Base-by-base conservation (phyloP, 2,329 filamentous ascomycete genomes). In the Furcasterigmium sp. region DNA sequence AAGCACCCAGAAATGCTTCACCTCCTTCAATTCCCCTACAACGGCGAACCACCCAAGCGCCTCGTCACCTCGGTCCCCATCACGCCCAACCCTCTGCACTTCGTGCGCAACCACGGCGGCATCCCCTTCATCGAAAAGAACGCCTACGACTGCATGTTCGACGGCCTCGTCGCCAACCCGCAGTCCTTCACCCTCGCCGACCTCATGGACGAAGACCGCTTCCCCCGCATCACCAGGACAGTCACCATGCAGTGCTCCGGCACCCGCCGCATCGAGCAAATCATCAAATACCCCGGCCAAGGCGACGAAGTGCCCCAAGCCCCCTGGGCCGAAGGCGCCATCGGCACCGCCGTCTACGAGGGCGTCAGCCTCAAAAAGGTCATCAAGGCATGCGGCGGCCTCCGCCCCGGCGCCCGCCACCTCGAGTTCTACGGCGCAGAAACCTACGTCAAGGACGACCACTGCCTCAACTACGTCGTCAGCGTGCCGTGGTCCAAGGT, bases 41-140 rank as follows among this genome's bases (percentile, higher is more conserved):
- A 83, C 30, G 79, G 78, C 1, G 80, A 84, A 47, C 73, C 79
- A 0, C 78, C 78, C 0, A 75, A 82, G 48, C 68, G 75, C 2
- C 65, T 85, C 0, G 71, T 81, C 4, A 62, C 60, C 1, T 71
- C 73, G 1, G 70, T 70, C 14, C 69, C 74, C 0, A 71, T 87
- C 30, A 88, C 84, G 0, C 65, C 72, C 0, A 88, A 85, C 47
- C 38, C 51, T 1, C 52, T 60, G 3, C 76, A 82, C 50, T 88
- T 85, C 50, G 78, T 88, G 1, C 70, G 84, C 8, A 88, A 88
- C 46, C 84, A 88, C 48, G 83, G 84, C 9, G 83, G 84, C 0
- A 79, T 88, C 15, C 85, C 85, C 0, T 65, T 76, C 8, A 85
- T 87, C 42, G 72, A 84, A 8, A 62, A 70, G 2, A 68, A 76